These are phyloP conservation scores for Aspergillus oerlinghausenensis DNA, from an alignment of 2,329 filamentous ascomycete genomes.

Conservation along the genomic window DNA sequence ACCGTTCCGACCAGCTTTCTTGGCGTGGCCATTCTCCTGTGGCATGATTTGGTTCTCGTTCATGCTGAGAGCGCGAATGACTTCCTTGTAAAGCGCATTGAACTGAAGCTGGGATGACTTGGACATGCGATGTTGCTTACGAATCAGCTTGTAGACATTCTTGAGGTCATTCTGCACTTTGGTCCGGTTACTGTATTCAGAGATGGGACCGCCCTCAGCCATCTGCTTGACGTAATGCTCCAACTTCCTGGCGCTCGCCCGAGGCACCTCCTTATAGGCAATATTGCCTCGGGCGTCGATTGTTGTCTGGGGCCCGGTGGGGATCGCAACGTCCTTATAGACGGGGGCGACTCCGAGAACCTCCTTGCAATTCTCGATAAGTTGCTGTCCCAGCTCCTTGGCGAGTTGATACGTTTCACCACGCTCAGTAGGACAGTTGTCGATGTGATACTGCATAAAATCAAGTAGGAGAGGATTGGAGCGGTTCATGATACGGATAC, in stretches of 20 bases:
- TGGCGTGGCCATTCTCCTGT: constrained; percentile 66
- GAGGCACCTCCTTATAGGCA: constrained; percentile 81
- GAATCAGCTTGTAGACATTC: constrained; percentile 96
- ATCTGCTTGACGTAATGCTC: constrained; percentile 99
- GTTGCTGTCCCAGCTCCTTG: constrained; percentile 84
- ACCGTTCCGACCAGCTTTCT: constrained; percentile 53
- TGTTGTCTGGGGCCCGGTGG: constrained; percentile 88
- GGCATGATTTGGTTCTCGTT: constrained; percentile 97
- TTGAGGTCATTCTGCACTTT: constrained; percentile 96
- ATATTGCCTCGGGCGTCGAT: constrained; percentile 89
- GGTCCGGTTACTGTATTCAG: constrained; percentile 94
- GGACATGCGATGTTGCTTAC: constrained; percentile 95
- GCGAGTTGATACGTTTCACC: constrained; percentile 98
- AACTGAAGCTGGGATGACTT: constrained; percentile 96
- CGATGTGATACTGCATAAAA: constrained; percentile 99
- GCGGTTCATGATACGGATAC: constrained; percentile 98
- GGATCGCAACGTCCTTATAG: constrained; percentile 92
- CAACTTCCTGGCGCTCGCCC: constrained; percentile 87
- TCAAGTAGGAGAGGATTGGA: constrained; percentile 93
- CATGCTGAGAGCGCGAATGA: constrained; percentile 92
- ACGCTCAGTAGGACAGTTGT: constrained; percentile 93
- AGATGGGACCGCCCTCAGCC: constrained; percentile 97
- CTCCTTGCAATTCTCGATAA: constrained; percentile 97
- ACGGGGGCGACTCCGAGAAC: constrained; percentile 77
- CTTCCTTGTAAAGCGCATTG: constrained; percentile 89